Base-by-base conservation (phyloP, 371 early-diverging fungal genomes). In the Syncephalastrum sp. region DNA sequence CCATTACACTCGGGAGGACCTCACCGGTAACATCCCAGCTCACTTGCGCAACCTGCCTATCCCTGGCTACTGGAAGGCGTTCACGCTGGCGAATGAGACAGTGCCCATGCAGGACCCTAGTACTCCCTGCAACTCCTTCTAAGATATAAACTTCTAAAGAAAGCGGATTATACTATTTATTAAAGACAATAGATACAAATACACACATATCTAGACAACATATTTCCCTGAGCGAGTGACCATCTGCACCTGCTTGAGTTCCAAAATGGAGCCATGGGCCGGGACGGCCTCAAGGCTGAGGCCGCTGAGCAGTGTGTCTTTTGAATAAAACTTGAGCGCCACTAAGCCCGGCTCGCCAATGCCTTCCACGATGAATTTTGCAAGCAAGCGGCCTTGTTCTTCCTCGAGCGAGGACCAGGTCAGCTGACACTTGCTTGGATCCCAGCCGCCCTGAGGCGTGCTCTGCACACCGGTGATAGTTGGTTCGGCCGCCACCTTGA, bases 11-110 rank as follows among this genome's bases (percentile, higher is more conserved):
- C 25, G 48, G 1, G 23, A 60, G 24, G 65, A 72, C 25, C 59
- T 72, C 27, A 42, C 45, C 27, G 47, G 57, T 38, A 53, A 65
- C 41, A 61, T 72, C 3, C 77, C 77, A 16, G 67, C 67, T 27
- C 61, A 66, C 23, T 50, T 73, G 5, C 73, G 74, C 21, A 54
- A 70, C 19, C 48, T 76, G 19, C 48, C 55, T 14, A 65, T 76
- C 27, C 77, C 73, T 12, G 10, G 48, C 1, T 73, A 47, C 52
- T 76, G 73, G 77, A 70, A 67, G 49, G 77, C 61, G 4, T 76
- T 73, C 23, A 63, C 61, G 1, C 66, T 76, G 12, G 63, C 56
- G 42, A 73, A 70, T 42, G 53, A 70, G 38, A 68, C 72, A 0
- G 45, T 65, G 10, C 65, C 70, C 6, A 72, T 72, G 76, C 33